Conservation (phyloP, 495 filamentous ascomycete genomes). For the Penicillium turbatum region DNA sequence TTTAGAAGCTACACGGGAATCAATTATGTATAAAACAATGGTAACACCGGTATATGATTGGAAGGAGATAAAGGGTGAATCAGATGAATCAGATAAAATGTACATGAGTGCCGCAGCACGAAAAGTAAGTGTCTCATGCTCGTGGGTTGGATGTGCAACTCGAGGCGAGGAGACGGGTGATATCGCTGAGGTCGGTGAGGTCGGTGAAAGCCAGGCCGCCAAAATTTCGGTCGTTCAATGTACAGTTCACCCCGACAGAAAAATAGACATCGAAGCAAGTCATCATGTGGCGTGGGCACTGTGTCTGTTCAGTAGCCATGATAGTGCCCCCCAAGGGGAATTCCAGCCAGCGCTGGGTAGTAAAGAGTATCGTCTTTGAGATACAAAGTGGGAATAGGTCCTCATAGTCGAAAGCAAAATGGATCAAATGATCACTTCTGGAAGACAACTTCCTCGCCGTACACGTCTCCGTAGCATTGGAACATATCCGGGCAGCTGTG, state of each 20-base stretch:
- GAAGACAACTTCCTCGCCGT: constrained; percentile 31
- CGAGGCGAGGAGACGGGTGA: neutral
- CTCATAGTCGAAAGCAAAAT: neutral
- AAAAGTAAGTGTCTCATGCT: neutral
- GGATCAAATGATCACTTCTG: neutral
- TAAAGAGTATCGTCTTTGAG: neutral
- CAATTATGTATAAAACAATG: neutral
- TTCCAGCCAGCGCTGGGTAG: neutral
- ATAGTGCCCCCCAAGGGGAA: neutral
- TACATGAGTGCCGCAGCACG: constrained; percentile 5
- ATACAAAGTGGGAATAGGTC: neutral
- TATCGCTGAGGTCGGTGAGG: neutral
- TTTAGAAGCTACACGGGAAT: neutral
- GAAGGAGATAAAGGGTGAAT: neutral
- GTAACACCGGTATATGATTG: neutral
- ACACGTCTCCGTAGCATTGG: constrained; percentile 47
- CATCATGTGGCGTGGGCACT: constrained; percentile 10
- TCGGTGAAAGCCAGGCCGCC: neutral
- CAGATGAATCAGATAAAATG: neutral
- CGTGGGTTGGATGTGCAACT: neutral
- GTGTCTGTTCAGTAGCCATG: constrained; percentile 3
- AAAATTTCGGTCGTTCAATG: constrained; percentile 3
- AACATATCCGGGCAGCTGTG: constrained; percentile 42
- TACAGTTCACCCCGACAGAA: neutral
- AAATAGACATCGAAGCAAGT: constrained; percentile 8